These are phyloP conservation scores for Dictyostelium capitatum DNA, from an alignment of 78 protist species.

Conservation along the genomic window DNA sequence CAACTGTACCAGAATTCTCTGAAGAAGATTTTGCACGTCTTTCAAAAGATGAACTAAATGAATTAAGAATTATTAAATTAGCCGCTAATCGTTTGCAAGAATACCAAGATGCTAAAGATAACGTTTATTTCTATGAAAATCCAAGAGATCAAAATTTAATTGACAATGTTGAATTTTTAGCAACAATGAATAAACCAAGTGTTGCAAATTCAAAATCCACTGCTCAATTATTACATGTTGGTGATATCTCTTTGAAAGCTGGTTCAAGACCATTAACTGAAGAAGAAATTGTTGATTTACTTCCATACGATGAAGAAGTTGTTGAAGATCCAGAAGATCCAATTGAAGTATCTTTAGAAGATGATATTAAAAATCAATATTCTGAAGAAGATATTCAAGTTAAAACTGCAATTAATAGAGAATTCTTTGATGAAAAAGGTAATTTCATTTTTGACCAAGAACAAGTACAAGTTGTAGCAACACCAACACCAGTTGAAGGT, in stretches of 20 bases:
- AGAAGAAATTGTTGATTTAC: constrained; percentile 19
- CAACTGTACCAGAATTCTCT: not conserved
- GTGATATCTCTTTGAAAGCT: not conserved
- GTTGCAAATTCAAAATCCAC: not conserved
- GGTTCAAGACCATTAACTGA: constrained; percentile 6
- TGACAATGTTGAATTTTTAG: not conserved
- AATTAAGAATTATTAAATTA: not conserved
- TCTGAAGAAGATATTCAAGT: not conserved
- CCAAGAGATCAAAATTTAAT: not conserved
- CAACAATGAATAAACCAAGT: constrained; percentile 3
- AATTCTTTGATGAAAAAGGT: not conserved
- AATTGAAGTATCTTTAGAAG: not conserved
- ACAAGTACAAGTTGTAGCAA: not conserved
- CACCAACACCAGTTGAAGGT: not conserved
- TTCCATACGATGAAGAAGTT: constrained; percentile 15
- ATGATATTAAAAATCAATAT: not conserved
- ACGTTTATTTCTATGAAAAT: not conserved
- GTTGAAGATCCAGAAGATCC: not conserved
- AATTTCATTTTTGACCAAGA: not conserved
- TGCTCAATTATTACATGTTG: not conserved
- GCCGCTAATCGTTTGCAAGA: not conserved
- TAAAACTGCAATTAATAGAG: not conserved
- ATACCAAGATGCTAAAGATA: not conserved
- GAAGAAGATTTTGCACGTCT: not conserved
- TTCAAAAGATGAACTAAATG: not conserved